phyloP scores from a whole-genome alignment of 257 asterid genomes.

The Thymus quinquecostatus region DNA sequence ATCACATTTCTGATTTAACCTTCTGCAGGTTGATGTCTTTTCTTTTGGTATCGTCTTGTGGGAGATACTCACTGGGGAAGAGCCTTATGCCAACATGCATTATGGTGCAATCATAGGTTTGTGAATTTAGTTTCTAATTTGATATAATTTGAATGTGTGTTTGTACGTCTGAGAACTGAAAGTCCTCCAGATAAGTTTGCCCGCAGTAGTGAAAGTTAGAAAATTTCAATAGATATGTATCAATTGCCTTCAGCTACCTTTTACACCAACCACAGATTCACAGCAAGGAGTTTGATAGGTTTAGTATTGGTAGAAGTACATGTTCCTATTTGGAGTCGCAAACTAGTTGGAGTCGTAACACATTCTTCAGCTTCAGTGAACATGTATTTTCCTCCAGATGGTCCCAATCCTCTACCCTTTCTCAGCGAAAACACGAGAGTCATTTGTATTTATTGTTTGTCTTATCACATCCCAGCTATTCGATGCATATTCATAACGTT shows the following conservation, averaged over 20 bases:
- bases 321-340: too few species aligned
- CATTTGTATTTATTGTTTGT: neutral
- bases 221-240: neutral
- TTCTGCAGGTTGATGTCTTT: slow-evolving; percentile 81
- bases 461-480: neutral
- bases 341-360: too few species aligned
- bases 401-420: neutral
- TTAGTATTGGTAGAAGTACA: too few species aligned
- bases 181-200: too few species aligned
- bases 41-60: slow-evolving; percentile 93
- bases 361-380: too few species aligned
- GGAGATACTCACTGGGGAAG: slow-evolving; percentile 98
- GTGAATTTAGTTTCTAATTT: neutral
- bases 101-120: slow-evolving; percentile 86
- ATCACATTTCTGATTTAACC: slow-evolving; percentile 11
- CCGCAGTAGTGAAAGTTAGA: too few species aligned
- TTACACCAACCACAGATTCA: neutral
- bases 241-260: neutral
- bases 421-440: neutral
- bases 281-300: too few species aligned
- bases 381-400: neutral
- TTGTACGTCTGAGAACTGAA: too few species aligned
- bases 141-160: too few species aligned
- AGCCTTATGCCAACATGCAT: slow-evolving; percentile 95
- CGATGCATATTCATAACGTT: neutral